phyloP scores from a whole-genome alignment of 352 stramenopile species.

The Phytopythium chamaehyphon region DNA sequence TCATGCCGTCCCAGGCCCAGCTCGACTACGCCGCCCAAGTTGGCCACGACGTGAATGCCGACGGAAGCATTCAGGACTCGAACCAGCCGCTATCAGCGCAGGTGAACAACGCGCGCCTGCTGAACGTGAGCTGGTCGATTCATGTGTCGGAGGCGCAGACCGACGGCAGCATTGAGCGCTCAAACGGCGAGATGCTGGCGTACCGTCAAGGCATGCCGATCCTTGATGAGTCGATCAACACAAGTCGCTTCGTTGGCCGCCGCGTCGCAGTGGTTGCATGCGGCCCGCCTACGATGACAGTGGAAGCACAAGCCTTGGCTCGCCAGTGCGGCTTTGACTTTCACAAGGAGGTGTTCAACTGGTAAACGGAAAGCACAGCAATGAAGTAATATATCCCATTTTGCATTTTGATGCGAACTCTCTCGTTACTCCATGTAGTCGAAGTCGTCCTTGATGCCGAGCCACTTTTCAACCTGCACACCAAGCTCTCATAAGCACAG shows the following conservation, averaged over 20 bases:
- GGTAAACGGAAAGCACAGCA: slow-evolving; percentile 25
- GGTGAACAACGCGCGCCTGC: slow-evolving; percentile 8
- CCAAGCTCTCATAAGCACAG: not conserved
- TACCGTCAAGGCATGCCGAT: slow-evolving; percentile 53
- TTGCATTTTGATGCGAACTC: not conserved
- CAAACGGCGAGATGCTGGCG: slow-evolving; percentile 48
- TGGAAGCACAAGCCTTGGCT: slow-evolving; percentile 61
- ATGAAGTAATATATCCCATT: not conserved
- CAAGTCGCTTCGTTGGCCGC: slow-evolving; percentile 48
- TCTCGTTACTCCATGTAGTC: slow-evolving; percentile 68
- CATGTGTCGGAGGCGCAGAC: slow-evolving; percentile 54
- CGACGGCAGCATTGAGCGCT: slow-evolving; percentile 37
- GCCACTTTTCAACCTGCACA: slow-evolving; percentile 77
- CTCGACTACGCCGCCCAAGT: slow-evolving; percentile 27
- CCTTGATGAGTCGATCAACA: slow-evolving; percentile 71
- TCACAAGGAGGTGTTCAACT: slow-evolving; percentile 83
- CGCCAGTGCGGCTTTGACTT: slow-evolving; percentile 69
- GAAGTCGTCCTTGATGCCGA: slow-evolving; percentile 83
- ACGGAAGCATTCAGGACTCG: slow-evolving; percentile 36
- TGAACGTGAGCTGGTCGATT: slow-evolving; percentile 55
- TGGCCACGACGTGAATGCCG: slow-evolving; percentile 12
- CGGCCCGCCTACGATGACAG: slow-evolving; percentile 65
- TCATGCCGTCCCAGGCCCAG: slow-evolving; percentile 50
- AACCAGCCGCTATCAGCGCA: slow-evolving; percentile 25
- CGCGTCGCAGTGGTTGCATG: slow-evolving; percentile 71